Conservation (phyloP, 257 asterid genomes). For the Solanum chmielewskii region DNA sequence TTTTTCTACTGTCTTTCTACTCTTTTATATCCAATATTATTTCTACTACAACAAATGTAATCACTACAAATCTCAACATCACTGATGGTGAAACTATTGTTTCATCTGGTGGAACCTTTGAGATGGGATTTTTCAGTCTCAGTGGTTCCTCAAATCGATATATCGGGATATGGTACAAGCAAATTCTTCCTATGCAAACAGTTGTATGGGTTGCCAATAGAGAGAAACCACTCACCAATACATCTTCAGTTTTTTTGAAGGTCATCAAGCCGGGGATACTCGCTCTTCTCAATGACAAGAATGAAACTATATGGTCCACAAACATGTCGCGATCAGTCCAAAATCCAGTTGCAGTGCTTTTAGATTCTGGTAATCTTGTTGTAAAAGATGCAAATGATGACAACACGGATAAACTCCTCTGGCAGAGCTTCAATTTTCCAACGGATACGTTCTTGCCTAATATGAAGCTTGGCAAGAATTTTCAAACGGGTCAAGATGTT, state of each 20-base stretch:
- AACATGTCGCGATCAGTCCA: neutral
- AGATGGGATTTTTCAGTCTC: conserved; percentile 14
- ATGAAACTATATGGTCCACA: conserved; percentile 9
- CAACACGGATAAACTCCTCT: conserved; percentile 2
- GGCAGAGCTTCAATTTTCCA: conserved; percentile 26
- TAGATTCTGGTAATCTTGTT: conserved; percentile 29
- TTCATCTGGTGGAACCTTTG: conserved; percentile 9
- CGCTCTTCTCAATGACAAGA: neutral
- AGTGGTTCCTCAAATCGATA: neutral
- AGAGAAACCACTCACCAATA: neutral
- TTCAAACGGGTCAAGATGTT: conserved; percentile 6
- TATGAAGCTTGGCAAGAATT: conserved; percentile 21
- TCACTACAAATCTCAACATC: neutral
- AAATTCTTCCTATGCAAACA: neutral
- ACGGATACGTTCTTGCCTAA: conserved; percentile 15
- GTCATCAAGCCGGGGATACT: neutral
- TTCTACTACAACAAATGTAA: neutral
- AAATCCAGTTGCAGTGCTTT: conserved; percentile 11
- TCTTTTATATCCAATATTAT: neutral
- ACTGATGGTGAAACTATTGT: neutral
- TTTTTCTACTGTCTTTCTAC: neutral
- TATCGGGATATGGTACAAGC: conserved; percentile 8
- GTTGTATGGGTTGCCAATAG: neutral
- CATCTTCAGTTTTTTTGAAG: neutral
- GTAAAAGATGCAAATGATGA: conserved; percentile 14